Evolutionary conservation across 192 early-diverging fungal species (phyloP), one percentile per base, ranked within the genome.

Genomic region (Coemansia sp.): DNA sequence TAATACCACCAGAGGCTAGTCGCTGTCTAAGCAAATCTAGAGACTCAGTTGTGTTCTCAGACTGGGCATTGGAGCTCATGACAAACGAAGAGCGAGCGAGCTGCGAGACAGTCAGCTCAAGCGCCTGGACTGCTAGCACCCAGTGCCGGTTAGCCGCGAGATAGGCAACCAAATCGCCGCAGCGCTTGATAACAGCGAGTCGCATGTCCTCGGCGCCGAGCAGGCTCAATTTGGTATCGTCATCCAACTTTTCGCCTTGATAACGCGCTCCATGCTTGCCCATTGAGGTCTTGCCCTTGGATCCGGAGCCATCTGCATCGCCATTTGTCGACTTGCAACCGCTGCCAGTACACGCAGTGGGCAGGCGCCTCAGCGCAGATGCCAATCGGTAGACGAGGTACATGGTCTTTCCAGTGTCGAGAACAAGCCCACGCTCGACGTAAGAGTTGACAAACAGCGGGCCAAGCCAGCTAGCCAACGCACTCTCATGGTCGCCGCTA

Each of bases 331-430:
- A 31, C 22, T 13, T 36, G 13, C 7, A 29, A 17, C 10, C 17
- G 17, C 15, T 17, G 29, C 55, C 13, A 11, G 31, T 31, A 58
- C 55, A n/a, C 4, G 27, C 40, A 11, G 68, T 39, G 11, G 76
- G 67, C 32, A 83, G 64, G 19, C 70, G 64, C 3, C 69, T 72
- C 42, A 78, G 70, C 17, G 71, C 76, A 6, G 73, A 36, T 0
- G 60, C 50, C 27, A 83, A 46, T 5, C 70, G 69, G 39, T 78
- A 76, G 19, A 65, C 67, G 13, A 85, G 71, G 0, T 45, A 67
- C 88, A 91, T 88, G 4, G 88, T 69, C 42, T 69, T 70, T 12
- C 67, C 76, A 0, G 89, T 88, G 15, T 87, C 85, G 20, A 91
- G 75, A 9, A 91, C 88, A 4, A 91, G 76, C 2, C 86, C 86